phyloP scores from a whole-genome alignment of 116 monocot species.

The Dioscorea cayenensis region DNA sequence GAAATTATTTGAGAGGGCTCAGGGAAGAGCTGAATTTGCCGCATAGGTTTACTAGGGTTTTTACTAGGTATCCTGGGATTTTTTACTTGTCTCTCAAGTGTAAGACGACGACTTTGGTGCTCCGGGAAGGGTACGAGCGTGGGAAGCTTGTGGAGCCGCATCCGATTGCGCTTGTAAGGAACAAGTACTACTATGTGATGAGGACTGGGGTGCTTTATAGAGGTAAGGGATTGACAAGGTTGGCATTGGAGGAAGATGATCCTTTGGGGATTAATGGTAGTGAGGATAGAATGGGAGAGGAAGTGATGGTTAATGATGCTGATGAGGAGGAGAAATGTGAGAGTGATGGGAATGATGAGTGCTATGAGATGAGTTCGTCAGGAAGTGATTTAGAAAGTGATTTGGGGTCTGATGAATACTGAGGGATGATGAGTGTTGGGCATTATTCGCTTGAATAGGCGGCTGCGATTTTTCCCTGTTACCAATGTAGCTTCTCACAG shows the following conservation, averaged over 20 bases:
- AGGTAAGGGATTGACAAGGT: slow-evolving; percentile 48
- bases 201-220: slow-evolving; percentile 71
- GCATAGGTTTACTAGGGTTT: slow-evolving; percentile 73
- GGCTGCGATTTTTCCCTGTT: too few species aligned
- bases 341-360: slow-evolving; percentile 21
- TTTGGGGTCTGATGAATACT: slow-evolving; percentile 24
- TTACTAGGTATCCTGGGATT: slow-evolving; percentile 88
- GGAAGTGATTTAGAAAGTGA: slow-evolving; percentile 23
- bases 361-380: slow-evolving; percentile 14
- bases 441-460: too few species aligned
- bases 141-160: slow-evolving; percentile 82
- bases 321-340: slow-evolving; percentile 40
- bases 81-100: slow-evolving; percentile 95
- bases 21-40: slow-evolving; percentile 76
- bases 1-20: slow-evolving; percentile 72
- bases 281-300: slow-evolving; percentile 18
- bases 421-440: too few species aligned
- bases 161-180: slow-evolving; percentile 49
- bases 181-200: slow-evolving; percentile 85
- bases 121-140: slow-evolving; percentile 77
- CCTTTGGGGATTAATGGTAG: slow-evolving; percentile 1
- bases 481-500: too few species aligned
- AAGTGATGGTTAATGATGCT: slow-evolving; percentile 9
- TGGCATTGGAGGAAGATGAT: slow-evolving; percentile 50
- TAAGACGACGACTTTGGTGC: slow-evolving; percentile 82